phyloP scores from a whole-genome alignment of 345 rosid species.

The Kernera saxatilis region DNA sequence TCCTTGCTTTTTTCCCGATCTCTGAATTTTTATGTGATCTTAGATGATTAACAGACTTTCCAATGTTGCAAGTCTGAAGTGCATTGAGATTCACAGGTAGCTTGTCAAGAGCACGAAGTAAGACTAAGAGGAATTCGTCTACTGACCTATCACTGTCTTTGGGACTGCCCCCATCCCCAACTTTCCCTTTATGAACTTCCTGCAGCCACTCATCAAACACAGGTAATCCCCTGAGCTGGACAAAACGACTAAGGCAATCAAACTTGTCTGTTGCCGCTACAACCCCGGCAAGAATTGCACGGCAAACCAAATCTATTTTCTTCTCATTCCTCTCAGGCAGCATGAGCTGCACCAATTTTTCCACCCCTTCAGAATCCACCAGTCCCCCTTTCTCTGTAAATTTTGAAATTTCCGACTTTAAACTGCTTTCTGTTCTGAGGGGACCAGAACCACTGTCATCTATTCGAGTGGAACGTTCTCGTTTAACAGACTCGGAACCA shows the following conservation, averaged over 20 bases:
- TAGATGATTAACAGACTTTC: slow-evolving; percentile 85
- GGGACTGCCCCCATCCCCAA: slow-evolving; percentile 57
- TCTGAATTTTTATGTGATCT: slow-evolving; percentile 74
- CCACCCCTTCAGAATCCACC: slow-evolving; percentile 71
- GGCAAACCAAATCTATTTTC: slow-evolving; percentile 60
- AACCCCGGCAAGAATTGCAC: slow-evolving; percentile 63
- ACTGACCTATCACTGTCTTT: slow-evolving; percentile 60
- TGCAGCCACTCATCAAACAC: slow-evolving; percentile 97
- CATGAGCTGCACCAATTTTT: slow-evolving; percentile 78
- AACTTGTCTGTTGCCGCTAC: slow-evolving; percentile 73
- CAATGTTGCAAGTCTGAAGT: slow-evolving; percentile 79
- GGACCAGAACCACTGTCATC: slow-evolving; percentile 63
- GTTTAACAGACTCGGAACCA: slow-evolving; percentile 55
- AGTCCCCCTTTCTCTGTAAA: slow-evolving; percentile 78
- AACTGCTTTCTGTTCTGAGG: slow-evolving; percentile 44
- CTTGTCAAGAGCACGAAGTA: slow-evolving; percentile 87
- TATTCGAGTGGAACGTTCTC: slow-evolving; percentile 51
- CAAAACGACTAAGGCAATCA: slow-evolving; percentile 74
- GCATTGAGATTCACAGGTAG: slow-evolving; percentile 90
- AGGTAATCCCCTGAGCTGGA: slow-evolving; percentile 76
- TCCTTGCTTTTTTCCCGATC: slow-evolving; percentile 84
- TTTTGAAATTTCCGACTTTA: slow-evolving; percentile 65
- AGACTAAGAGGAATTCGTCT: slow-evolving; percentile 67
- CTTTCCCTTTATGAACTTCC: slow-evolving; percentile 84
- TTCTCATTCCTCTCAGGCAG: slow-evolving; percentile 56